Evolutionary conservation across 2,329 filamentous ascomycete species (phyloP), one percentile per base, ranked within the genome.

Genomic region (Cercospora canescens): DNA sequence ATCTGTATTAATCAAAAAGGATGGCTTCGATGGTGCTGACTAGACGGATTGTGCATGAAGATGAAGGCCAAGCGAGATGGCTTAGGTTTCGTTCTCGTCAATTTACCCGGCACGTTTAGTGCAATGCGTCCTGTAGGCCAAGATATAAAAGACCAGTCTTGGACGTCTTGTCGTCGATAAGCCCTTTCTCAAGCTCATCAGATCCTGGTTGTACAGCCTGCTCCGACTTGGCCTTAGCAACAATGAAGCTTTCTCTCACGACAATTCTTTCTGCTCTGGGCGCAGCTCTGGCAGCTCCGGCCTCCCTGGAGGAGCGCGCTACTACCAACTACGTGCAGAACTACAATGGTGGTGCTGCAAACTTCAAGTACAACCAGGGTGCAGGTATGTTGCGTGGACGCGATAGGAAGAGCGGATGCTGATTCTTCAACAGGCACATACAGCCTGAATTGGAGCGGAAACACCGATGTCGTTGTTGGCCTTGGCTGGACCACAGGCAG

Each of bases 391-490:
- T 35, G n/a, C 30, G 35, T 56, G 30, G 24, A 11, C 28, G 0
- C 18, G 9, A 34, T 6, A 2, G 3, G 14, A n/a, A 7, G 21
- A 6, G 16, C 52, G 5, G 24, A 14, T 8, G 30, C n/a, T 56
- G 7, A 56, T 56, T 1, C 8, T 18, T 7, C 4, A 32, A 81
- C 75, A 32, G 85, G 86, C 32, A 73, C 68, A 39, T 86, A 85
- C 77, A 80, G 72, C 41, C 77, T 83, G 1, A 71, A 69, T 26
- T 86, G 84, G 84, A 63, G 55, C 32, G 72, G 67, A 45, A 78
- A 78, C 48, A 56, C 52, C 56, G 85, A 87, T 78, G 82, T 86
- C 54, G 84, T 86, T 30, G 84, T 78, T 64, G 86, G 85, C 34
- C 87, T 86, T 76, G 86, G 86, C 52, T 87, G 85, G 84, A 82